Percentiles rank a stretch among this genome's conserved stretches.
Conservation (phyloP, 163 green algal genomes). For the Scenedesmus sp. region DNA sequence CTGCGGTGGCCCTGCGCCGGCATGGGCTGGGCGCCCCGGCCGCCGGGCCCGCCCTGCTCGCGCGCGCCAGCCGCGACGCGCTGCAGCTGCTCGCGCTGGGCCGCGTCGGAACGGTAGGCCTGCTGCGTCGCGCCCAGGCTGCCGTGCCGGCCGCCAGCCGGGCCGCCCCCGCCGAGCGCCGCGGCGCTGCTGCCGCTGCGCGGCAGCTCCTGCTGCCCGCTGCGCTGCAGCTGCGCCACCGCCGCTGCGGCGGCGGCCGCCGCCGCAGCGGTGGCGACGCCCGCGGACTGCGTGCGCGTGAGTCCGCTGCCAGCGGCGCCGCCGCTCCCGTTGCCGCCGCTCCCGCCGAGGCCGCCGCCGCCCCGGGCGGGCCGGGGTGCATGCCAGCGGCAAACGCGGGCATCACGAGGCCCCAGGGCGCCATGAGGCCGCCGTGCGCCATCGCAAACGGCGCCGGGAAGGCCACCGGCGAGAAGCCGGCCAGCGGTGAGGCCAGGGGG, state of each 20-base stretch:
- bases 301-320: too few relatives aligned
- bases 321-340: neutral
- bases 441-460: slow-evolving; percentile 10
- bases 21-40: too few relatives aligned
- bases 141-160: too few relatives aligned
- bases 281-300: too few relatives aligned
- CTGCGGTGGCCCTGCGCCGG: too few relatives aligned
- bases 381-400: neutral
- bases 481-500: neutral
- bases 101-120: too few relatives aligned
- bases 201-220: neutral
- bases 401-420: neutral
- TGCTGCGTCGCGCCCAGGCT: too few relatives aligned
- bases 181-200: neutral
- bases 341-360: neutral
- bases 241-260: neutral
- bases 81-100: too few relatives aligned
- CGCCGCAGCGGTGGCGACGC: neutral
- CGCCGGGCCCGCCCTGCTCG: too few relatives aligned
- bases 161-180: too few relatives aligned
- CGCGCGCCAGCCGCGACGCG: too few relatives aligned
- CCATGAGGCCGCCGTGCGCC: slow-evolving; percentile 24
- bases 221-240: neutral
- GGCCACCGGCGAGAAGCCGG: slow-evolving; percentile 7
- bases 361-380: neutral